phyloP scores from a whole-genome alignment of 1,284 basidiomycete species.

The Cryptococcus neoformans region DNA sequence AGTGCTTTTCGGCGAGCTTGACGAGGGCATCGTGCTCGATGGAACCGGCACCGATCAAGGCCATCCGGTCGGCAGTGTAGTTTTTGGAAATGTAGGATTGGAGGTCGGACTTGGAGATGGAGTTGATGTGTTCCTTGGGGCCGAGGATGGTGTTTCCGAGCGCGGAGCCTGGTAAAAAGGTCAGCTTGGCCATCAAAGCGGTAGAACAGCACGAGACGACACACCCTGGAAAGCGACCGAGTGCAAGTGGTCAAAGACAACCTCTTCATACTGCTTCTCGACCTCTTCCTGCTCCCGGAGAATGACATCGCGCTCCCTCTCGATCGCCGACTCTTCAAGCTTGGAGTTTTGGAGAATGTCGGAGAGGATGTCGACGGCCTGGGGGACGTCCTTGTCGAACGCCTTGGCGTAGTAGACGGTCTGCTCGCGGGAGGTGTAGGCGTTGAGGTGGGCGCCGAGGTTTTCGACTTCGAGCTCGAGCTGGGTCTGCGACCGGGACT shows the following conservation, averaged over 20 bases:
- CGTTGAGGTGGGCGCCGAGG: constrained; percentile 95
- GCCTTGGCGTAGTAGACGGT: constrained; percentile 99
- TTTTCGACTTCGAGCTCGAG: constrained; percentile 99
- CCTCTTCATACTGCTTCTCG: constrained; percentile 97
- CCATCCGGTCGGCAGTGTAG: constrained; percentile 99
- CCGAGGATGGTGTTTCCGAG: constrained; percentile 98
- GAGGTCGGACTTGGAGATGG: constrained; percentile 90
- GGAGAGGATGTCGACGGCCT: constrained; percentile 93
- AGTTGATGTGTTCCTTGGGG: constrained; percentile 93
- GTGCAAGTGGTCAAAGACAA: constrained; percentile 98
- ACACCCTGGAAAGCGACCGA: constrained; percentile 75
- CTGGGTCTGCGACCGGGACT: constrained; percentile 80
- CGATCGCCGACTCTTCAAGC: constrained; percentile 82
- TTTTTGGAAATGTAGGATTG: constrained; percentile 92
- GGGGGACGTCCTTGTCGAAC: constrained; percentile 92
- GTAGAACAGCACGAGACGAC: too few relatives aligned
- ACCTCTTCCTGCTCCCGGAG: constrained; percentile 98
- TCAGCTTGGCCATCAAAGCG: too few relatives aligned
- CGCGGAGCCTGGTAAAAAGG: constrained; percentile 66
- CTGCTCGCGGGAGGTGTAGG: constrained; percentile 98
- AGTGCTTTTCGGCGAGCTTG: constrained; percentile 92
- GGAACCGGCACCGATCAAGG: constrained; percentile 94
- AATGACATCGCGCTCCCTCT: constrained; percentile 96
- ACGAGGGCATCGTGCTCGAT: constrained; percentile 91
- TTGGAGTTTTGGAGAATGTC: constrained; percentile 99